These are phyloP conservation scores for Cercospora brassicicola DNA, from an alignment of 2,329 filamentous ascomycete species.

Conservation along the genomic window DNA sequence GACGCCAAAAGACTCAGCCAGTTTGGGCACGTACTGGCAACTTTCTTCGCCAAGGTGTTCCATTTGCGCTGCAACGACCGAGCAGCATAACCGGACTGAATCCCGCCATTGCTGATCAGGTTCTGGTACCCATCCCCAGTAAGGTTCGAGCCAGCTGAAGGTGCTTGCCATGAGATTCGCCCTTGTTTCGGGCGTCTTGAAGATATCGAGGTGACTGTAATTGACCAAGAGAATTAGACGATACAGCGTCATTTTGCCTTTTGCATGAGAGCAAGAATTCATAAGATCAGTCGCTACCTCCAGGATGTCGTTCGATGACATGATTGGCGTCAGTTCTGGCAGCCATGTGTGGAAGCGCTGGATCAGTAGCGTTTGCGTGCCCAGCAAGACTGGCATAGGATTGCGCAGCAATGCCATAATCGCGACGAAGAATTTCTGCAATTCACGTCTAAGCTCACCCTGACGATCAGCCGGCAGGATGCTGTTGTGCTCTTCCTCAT, in stretches of 20 bases:
- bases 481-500: slow-evolving; percentile 15
- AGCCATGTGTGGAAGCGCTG: slow-evolving; percentile 98
- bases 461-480: slow-evolving; percentile 44
- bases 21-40: slow-evolving; percentile 84
- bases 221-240: slow-evolving; percentile 92
- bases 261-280: slow-evolving; percentile 82
- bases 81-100: slow-evolving; percentile 90
- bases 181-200: slow-evolving; percentile 74
- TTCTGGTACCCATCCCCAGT: slow-evolving; percentile 74
- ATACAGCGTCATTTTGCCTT: slow-evolving; percentile 87
- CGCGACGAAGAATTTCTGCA: slow-evolving; percentile 84
- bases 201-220: slow-evolving; percentile 78
- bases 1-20: slow-evolving; percentile 82
- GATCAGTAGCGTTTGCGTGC: slow-evolving; percentile 90
- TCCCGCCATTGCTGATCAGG: slow-evolving; percentile 86
- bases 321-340: slow-evolving; percentile 77
- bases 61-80: slow-evolving; percentile 82
- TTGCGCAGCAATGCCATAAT: slow-evolving; percentile 89
- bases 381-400: slow-evolving; percentile 78
- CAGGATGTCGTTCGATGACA: slow-evolving; percentile 80
- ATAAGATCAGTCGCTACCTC: slow-evolving; percentile 91
- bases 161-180: slow-evolving; percentile 62
- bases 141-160: slow-evolving; percentile 84
- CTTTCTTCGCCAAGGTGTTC: slow-evolving; percentile 76
- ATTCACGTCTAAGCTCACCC: slow-evolving; percentile 76